phyloP scores from a whole-genome alignment of 345 rosid genomes.

The Hibiscus tridactylites region DNA sequence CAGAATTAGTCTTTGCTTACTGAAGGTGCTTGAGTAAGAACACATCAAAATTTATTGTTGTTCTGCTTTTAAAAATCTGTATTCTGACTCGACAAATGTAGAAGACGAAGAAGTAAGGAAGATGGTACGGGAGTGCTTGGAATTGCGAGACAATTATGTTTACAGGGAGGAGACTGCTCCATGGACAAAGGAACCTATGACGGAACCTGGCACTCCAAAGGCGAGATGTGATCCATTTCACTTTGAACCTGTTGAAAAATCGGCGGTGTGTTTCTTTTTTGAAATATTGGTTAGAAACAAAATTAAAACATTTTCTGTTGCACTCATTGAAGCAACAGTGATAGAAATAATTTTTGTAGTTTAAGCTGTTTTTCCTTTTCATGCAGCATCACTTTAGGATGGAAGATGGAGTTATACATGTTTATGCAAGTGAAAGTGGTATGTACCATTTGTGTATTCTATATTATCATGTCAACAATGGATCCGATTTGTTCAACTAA shows the following conservation, averaged over 20 bases:
- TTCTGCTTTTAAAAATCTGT: constrained; percentile 1
- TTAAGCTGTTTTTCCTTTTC: background rate
- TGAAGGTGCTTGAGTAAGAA: background rate
- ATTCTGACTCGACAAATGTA: constrained; percentile 25
- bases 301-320: background rate
- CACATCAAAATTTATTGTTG: background rate
- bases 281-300: background rate
- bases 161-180: constrained; percentile 37
- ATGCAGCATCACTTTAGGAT: constrained; percentile 44
- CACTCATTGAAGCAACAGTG: background rate
- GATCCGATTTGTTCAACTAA: background rate
- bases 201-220: constrained; percentile 14
- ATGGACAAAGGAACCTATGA: constrained; percentile 28
- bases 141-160: constrained; percentile 34
- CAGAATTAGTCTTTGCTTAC: background rate
- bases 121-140: constrained; percentile 41
- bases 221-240: constrained; percentile 28
- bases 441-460: background rate
- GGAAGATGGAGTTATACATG: constrained; percentile 45
- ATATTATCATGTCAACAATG: background rate
- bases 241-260: constrained; percentile 37
- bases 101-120: constrained; percentile 50
- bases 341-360: background rate
- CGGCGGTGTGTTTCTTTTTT: constrained; percentile 25
- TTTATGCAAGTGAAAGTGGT: constrained; percentile 41